Conservation (phyloP, 129 eudicot species). For the Artemisia annua region DNA sequence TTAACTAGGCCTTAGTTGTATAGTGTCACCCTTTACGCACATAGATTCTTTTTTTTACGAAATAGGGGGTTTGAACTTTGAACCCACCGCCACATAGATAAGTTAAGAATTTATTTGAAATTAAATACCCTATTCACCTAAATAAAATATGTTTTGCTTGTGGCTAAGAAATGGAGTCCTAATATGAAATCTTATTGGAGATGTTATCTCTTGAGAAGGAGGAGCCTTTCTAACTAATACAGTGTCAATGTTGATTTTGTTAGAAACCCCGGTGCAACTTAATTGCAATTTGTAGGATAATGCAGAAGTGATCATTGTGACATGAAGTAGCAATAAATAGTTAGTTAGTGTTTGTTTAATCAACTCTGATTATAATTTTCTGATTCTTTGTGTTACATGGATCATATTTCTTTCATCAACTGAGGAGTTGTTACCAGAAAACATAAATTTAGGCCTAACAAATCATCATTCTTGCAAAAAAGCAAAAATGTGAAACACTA, state of each 20-base stretch:
- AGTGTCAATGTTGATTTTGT: background rate
- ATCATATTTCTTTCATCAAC: background rate
- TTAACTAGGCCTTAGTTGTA: too few species aligned
- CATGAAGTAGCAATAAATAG: background rate
- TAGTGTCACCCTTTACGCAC: too few species aligned
- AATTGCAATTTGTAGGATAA: background rate
- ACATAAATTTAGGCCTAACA: background rate
- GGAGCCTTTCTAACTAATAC: background rate
- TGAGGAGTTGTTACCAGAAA: background rate
- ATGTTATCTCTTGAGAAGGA: background rate
- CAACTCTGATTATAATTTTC: background rate
- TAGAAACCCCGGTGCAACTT: background rate
- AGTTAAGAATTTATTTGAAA: too few species aligned
- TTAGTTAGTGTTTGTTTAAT: constrained; percentile 12
- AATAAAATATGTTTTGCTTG: background rate
- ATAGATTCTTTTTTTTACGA: too few species aligned
- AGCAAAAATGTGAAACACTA: too few species aligned
- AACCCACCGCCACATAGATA: too few species aligned
- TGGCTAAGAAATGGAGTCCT: too few species aligned
- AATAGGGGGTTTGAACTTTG: too few species aligned
- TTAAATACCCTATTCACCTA: too few species aligned
- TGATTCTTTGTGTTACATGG: background rate
- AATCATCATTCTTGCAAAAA: too few species aligned
- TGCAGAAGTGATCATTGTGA: background rate
- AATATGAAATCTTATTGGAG: background rate